Percentiles rank a stretch among this genome's conserved stretches.
Evolutionary conservation across 1,139 yeast species (phyloP).

Genomic region (Groenewaldozyma auringiensis): DNA sequence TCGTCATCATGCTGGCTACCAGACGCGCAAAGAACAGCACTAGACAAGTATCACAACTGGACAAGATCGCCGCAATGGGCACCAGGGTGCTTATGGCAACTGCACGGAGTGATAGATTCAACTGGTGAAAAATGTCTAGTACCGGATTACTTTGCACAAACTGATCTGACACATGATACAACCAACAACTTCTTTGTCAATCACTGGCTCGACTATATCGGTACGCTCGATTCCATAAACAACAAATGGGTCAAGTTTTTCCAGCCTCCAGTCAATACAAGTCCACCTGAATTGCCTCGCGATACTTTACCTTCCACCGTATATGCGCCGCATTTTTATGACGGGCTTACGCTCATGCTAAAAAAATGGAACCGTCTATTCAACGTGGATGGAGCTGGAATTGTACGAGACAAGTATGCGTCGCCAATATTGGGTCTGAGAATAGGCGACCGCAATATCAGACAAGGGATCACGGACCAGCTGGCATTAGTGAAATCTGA

Average conservation of each 20-base stretch:
- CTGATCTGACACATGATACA: constrained; percentile 47
- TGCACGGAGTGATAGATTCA: constrained; percentile 78
- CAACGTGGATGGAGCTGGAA: constrained; percentile 85
- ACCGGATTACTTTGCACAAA: constrained; percentile 26
- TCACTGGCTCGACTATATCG: constrained; percentile 45
- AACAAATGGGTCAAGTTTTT: constrained; percentile 47
- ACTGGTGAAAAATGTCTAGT: constrained; percentile 31
- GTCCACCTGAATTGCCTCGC: constrained; percentile 59
- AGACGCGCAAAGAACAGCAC: constrained; percentile 27
- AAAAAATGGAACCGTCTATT: constrained; percentile 53
- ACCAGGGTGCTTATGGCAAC: constrained; percentile 75
- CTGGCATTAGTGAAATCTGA: constrained; percentile 45
- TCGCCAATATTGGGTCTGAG: constrained; percentile 74
- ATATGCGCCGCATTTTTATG: constrained; percentile 83
- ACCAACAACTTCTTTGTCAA: constrained; percentile 55
- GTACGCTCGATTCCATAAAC: constrained; percentile 36
- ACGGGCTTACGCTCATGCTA: constrained; percentile 82
- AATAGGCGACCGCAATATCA: constrained; percentile 69
- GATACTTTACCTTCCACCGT: constrained; percentile 42
- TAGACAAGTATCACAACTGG: constrained; percentile 67
- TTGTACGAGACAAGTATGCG: constrained; percentile 68
- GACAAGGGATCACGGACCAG: constrained; percentile 64
- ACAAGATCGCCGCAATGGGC: constrained; percentile 55
- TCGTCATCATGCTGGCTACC: constrained; percentile 57
- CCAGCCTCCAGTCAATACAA: constrained; percentile 76